phyloP scores from a whole-genome alignment of 805 yeast genomes.

The Lipomyces japonicus region DNA sequence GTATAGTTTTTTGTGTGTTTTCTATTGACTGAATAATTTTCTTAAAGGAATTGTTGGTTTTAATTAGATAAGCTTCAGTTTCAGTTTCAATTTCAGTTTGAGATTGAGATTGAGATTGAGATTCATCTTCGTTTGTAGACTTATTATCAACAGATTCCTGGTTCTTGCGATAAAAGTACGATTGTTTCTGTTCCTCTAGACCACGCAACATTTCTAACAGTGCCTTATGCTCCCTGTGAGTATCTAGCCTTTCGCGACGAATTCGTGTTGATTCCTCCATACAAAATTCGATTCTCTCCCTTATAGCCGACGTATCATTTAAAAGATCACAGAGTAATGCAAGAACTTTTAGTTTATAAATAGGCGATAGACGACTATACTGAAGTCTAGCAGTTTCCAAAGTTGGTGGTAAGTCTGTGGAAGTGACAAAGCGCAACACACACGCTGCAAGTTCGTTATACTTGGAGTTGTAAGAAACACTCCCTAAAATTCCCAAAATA shows the following conservation, averaged over 20 bases:
- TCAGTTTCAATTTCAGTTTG: conserved; percentile 7
- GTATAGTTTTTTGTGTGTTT: conserved; percentile 37
- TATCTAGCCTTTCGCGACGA: conserved; percentile 65
- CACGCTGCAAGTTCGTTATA: conserved; percentile 50
- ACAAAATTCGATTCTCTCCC: conserved; percentile 63
- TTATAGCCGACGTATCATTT: conserved; percentile 53
- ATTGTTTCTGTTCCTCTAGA: conserved; percentile 39
- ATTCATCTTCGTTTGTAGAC: conserved; percentile 10
- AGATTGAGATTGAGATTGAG: neutral
- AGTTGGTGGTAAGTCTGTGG: conserved; percentile 46
- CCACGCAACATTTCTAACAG: conserved; percentile 51
- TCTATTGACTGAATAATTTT: conserved; percentile 32
- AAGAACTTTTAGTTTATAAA: conserved; percentile 54
- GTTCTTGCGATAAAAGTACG: conserved; percentile 5
- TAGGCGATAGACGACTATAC: conserved; percentile 54
- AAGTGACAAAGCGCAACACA: conserved; percentile 55
- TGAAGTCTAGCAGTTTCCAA: conserved; percentile 48
- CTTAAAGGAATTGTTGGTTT: conserved; percentile 43
- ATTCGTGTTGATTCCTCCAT: conserved; percentile 59
- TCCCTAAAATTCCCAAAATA: conserved; percentile 65
- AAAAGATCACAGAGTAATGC: conserved; percentile 62
- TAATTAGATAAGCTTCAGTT: conserved; percentile 19
- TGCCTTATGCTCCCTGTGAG: conserved; percentile 55
- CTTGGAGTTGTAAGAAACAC: conserved; percentile 54
- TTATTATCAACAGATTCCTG: conserved; percentile 30